phyloP scores from a whole-genome alignment of 139 green algal species.

The Chlorella sorokiniana region DNA sequence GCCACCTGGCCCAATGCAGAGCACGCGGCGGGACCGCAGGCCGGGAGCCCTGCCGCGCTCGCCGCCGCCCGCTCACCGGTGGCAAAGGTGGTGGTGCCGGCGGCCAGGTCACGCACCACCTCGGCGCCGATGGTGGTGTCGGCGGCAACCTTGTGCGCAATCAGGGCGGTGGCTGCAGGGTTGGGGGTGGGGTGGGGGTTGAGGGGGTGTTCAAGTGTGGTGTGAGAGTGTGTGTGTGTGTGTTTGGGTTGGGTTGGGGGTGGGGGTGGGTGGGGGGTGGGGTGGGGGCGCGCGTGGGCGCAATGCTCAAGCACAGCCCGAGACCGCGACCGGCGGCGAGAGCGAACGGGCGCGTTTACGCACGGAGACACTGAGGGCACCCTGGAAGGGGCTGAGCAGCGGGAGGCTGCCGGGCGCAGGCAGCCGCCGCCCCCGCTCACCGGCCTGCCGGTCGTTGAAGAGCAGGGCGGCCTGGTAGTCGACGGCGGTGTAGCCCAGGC shows the following conservation, averaged over 20 bases:
- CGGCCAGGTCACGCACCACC: conserved; percentile 33
- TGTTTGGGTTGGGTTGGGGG: too few relatives aligned
- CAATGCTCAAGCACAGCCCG: too few relatives aligned
- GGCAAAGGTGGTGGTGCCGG: conserved; percentile 24
- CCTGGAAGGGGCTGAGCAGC: too few relatives aligned
- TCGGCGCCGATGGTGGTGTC: conserved; percentile 50
- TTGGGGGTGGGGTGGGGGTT: not conserved
- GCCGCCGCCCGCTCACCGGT: not conserved
- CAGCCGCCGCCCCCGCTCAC: not conserved
- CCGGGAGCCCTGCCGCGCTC: not conserved
- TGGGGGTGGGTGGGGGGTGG: too few relatives aligned
- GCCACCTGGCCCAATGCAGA: too few relatives aligned
- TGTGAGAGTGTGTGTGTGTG: not conserved
- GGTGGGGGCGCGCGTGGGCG: not conserved
- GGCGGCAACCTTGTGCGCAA: conserved; percentile 46
- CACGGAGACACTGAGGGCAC: too few relatives aligned
- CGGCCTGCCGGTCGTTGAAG: conserved; percentile 39
- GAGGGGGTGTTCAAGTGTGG: not conserved
- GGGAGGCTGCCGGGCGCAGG: not conserved
- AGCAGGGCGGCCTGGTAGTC: conserved; percentile 54
- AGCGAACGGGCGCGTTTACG: too few relatives aligned
- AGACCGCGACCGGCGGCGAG: too few relatives aligned
- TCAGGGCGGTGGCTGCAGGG: conserved; percentile 29
- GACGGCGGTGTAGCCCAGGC: conserved; percentile 47
- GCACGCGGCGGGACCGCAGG: not conserved